phyloP scores from a whole-genome alignment of 1,284 basidiomycete genomes.

The Cryptococcus sp. region DNA sequence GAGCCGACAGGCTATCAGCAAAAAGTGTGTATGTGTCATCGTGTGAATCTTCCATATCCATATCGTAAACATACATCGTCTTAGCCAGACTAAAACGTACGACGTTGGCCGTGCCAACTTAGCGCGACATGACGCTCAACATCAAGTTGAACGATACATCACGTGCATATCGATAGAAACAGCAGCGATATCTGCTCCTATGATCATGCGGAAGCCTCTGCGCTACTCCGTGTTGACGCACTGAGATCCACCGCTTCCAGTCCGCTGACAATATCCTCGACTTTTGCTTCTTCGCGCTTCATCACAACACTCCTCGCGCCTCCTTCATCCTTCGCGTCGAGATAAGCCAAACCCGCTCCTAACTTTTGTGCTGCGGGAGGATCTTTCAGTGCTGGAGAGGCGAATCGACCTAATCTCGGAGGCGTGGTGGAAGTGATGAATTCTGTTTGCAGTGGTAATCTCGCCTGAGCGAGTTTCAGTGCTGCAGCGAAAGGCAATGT shows the following conservation, averaged over 20 bases:
- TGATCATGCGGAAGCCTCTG: no score
- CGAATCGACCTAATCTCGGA: slow-evolving; percentile 70
- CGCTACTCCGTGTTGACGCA: not conserved
- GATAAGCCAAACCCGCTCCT: slow-evolving; percentile 25
- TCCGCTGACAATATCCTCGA: slow-evolving; percentile 55
- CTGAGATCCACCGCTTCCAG: slow-evolving; percentile 5
- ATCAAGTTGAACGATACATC: no score
- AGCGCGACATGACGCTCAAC: no score
- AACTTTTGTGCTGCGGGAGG: slow-evolving; percentile 31
- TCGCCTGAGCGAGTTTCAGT: slow-evolving; percentile 82
- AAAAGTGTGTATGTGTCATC: no score
- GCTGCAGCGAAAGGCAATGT: slow-evolving; percentile 57
- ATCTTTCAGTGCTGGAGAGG: slow-evolving; percentile 28
- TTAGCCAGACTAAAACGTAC: no score
- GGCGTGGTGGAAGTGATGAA: slow-evolving; percentile 73
- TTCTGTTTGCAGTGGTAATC: slow-evolving; percentile 86
- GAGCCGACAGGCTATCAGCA: no score
- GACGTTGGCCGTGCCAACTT: no score
- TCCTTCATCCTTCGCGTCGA: slow-evolving; percentile 31
- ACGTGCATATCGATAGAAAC: no score
- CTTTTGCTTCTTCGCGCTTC: slow-evolving; percentile 77
- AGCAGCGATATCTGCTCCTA: no score
- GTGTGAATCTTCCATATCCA: no score
- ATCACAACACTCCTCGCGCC: slow-evolving; percentile 19
- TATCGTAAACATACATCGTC: no score